Conservation (phyloP, 148 eudicot genomes). For the Spergularia bocconei region DNA sequence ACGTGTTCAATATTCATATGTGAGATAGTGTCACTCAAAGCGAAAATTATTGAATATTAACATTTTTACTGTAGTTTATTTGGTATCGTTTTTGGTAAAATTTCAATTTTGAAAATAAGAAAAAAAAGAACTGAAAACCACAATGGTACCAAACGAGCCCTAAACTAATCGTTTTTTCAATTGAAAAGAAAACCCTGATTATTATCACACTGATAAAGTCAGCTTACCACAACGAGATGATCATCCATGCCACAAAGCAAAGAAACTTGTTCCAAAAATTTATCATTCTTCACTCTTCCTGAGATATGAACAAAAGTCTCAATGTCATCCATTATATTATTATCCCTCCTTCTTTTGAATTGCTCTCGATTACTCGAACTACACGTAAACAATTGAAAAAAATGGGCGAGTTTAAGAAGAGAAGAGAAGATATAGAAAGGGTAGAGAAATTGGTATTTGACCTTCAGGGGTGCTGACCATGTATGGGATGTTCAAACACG, state of each 20-base stretch:
- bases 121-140: no score
- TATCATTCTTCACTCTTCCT: constrained; percentile 63
- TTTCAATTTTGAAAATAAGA: no score
- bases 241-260: constrained; percentile 42
- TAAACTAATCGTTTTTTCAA: neutral
- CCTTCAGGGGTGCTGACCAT: constrained; percentile 57
- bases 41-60: no score
- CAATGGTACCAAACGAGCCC: no score
- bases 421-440: no score
- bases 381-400: neutral
- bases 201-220: neutral
- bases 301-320: neutral
- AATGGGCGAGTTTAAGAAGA: neutral
- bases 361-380: no score
- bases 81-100: no score
- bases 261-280: constrained; percentile 52
- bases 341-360: no score
- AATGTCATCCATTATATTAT: neutral
- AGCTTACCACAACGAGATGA: constrained; percentile 52
- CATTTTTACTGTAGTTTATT: no score
- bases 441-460: neutral
- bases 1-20: no score
- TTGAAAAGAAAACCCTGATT: neutral
- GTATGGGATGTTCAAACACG: constrained; percentile 54
- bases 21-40: no score